Base-by-base conservation (phyloP, 2,329 filamentous ascomycete genomes). In the Diaporthe sp. region DNA sequence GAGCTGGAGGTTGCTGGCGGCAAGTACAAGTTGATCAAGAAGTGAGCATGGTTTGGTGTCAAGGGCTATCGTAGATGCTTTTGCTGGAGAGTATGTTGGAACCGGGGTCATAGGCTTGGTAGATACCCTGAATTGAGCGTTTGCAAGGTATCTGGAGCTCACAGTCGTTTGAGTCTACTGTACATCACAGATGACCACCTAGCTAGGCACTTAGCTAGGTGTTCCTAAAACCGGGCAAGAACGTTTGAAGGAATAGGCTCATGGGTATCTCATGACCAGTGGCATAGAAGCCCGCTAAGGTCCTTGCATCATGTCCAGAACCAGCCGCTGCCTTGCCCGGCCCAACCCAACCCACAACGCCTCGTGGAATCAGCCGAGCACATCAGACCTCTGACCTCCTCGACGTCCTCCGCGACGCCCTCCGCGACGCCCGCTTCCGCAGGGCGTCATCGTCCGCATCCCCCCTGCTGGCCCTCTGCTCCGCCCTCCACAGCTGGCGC, bases 1-100 rank as follows among this genome's bases (percentile, higher is more conserved):
- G 91, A 91, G 79, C 84, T 97, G 80, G 94, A 95, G 84, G 88
- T 92, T 80, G 87, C 81, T 75, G 92, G 92, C 7, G 93, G 93
- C 53, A 94, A 92, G 85, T 96, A 95, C 84, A 91, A 90, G 82
- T 84, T 93, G 77, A 82, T 86, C 13, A 92, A 90, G 84, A 92
- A 91, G 82, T 92, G 82, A 87, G 57, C n/a, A 44, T 15, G 22
- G 12, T 67, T 37, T 51, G 34, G 46, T 37, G 28, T 17, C 28
- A n/a, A 13, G 28, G 31, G 7, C 17, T 28, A 25, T 15, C 22
- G 31, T 8, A 25, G 28, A 51, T 68, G 17, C 22, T 68, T 25
- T 51, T 51, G 44, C 28, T 25, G 44, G 6, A 39, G 8, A 22
- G 12, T 65, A 22, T 42, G 59, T 28, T 44, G n/a, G 59, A 42